Evolutionary conservation across 495 filamentous ascomycete species (phyloP).

Genomic region (Corynascus novoguineensis): DNA sequence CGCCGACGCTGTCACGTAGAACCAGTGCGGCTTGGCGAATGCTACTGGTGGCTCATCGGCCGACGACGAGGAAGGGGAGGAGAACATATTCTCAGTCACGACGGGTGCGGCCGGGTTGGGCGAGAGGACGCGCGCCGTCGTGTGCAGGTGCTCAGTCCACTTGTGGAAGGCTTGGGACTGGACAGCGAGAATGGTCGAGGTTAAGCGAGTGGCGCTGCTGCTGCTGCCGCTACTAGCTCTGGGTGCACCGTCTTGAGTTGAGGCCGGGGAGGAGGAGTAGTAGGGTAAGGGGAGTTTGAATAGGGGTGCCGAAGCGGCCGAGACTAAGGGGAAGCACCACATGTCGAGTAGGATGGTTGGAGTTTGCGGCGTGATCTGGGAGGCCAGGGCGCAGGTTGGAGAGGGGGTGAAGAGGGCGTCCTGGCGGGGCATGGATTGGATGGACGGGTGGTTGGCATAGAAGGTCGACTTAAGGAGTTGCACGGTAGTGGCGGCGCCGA

Average conservation of each 20-base stretch:
- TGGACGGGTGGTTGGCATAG: constrained; percentile 44
- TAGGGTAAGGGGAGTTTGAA: constrained; percentile 61
- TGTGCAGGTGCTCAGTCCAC: constrained; percentile 59
- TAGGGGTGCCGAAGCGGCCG: constrained; percentile 49
- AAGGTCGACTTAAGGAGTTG: constrained; percentile 70
- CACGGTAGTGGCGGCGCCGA: constrained; percentile 63
- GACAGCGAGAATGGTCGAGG: constrained; percentile 53
- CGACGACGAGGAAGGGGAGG: not conserved
- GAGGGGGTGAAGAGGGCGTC: constrained; percentile 47
- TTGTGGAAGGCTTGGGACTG: constrained; percentile 66
- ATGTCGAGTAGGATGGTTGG: constrained; percentile 63
- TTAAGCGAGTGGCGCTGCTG: too few relatives aligned
- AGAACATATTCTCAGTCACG: too few relatives aligned
- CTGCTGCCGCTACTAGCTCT: not conserved
- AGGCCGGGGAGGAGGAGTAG: constrained; percentile 34
- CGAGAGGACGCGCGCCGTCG: constrained; percentile 53
- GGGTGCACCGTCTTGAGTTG: too few relatives aligned
- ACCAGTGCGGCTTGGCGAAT: constrained; percentile 58
- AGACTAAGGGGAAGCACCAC: constrained; percentile 64
- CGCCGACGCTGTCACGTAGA: constrained; percentile 56
- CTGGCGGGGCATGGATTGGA: constrained; percentile 15
- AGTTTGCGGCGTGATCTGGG: constrained; percentile 58
- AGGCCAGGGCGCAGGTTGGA: constrained; percentile 41
- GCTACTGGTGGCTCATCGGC: too few relatives aligned
- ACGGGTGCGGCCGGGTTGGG: constrained; percentile 46